These are phyloP conservation scores for Neofusicoccum umdonicola DNA, from an alignment of 2,329 filamentous ascomycete species.

Conservation along the genomic window DNA sequence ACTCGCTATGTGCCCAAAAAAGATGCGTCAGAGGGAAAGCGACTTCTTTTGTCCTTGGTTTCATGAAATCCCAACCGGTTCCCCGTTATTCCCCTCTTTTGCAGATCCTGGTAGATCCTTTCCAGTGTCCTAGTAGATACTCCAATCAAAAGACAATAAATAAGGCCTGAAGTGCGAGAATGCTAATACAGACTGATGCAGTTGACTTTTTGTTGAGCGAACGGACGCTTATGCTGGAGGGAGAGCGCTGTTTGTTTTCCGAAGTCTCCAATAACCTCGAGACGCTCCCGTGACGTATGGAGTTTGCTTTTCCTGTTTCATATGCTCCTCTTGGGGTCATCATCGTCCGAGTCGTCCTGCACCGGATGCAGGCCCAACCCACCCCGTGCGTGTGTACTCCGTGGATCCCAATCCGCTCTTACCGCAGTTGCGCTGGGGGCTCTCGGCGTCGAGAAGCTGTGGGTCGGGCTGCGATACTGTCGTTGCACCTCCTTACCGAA, in stretches of 20 bases:
- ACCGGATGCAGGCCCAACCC: conserved; percentile 23
- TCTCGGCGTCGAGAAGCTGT: conserved; percentile 44
- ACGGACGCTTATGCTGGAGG: not conserved
- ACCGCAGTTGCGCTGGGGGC: conserved; percentile 28
- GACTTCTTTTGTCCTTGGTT: not conserved
- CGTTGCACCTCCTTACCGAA: conserved; percentile 37
- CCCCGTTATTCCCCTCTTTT: not conserved
- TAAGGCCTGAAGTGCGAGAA: not conserved
- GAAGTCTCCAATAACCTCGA: not conserved
- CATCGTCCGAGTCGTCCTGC: conserved; percentile 7
- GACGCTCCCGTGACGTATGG: not conserved
- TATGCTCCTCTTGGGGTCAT: conserved; percentile 4
- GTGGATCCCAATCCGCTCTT: conserved; percentile 34
- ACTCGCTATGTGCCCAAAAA: conserved; percentile 1
- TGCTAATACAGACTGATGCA: not conserved
- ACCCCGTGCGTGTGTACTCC: conserved; percentile 37
- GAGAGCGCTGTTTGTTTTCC: not conserved
- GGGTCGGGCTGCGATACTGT: conserved; percentile 36
- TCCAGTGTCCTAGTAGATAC: not conserved
- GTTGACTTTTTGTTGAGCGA: conserved; percentile 1
- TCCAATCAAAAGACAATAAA: not conserved
- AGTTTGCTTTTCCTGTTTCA: not conserved
- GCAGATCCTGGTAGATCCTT: not conserved
- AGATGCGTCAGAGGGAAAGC: not conserved
- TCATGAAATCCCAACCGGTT: not conserved